Base-by-base conservation (phyloP, 768 basidiomycete genomes). In the Suillus plorans region DNA sequence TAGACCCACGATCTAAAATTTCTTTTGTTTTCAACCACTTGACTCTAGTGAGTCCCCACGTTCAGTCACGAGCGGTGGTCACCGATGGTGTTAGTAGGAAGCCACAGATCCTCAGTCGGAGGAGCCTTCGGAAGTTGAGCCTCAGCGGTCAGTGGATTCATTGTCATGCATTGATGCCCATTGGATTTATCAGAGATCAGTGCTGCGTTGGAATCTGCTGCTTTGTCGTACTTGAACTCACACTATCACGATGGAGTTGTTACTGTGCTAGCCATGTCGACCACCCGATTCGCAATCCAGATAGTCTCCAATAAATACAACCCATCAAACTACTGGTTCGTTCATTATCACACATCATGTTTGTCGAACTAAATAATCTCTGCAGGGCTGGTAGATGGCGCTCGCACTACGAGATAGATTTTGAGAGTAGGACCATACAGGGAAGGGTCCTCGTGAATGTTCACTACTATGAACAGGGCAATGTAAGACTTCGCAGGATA, bases 391-490 rank as follows among this genome's bases (percentile, higher is more conserved):
- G 97, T 41, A 83, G 95, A 73, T 99, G 97, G 97, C 86, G 96
- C 45, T 95, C 95, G 7, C 84, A 89, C 68, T 99, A 97, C 74
- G 74, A 80, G 10, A 80, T 97, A 58, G 87, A 97, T 73, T 75
- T 92, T 45, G 84, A 81, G 20, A 80, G 84, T 47, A 84, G 85
- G 61, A 82, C 77, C 64, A 81, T 97, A 6, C 76, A 78, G n/a
- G 95, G 95, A 0, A 85, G 81, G 70, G 86, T 97, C 18, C 80
- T 89, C 9, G 85, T 92, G 52, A 92, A 95, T 70, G 89, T 98
- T 14, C 97, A 99, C 76, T 99, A 99, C 73, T 99, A 96, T 72
- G 97, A 99, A 75, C 94, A 97, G 73, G 97, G 97, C 69, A 97
- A 96, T 74, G 94, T 96, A 63, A 60, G 88, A 69, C 5, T 34